Evolutionary conservation across 176 grass and related monocot species (phyloP).

Genomic region (Ampelocalamus luodianensis): DNA sequence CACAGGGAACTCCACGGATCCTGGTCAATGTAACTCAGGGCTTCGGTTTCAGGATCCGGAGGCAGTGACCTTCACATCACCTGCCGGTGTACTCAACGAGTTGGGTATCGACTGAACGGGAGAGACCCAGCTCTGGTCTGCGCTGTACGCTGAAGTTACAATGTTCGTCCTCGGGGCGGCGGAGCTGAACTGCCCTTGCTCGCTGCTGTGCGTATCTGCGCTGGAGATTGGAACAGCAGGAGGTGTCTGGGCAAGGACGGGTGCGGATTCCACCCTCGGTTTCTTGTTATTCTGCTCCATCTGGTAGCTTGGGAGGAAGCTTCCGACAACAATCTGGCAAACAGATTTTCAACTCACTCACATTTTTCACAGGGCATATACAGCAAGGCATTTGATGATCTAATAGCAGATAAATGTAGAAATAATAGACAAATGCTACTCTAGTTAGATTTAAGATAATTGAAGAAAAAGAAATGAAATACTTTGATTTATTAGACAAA

Average conservation of each 20-base stretch:
- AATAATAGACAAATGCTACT: background rate
- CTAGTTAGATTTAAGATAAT: background rate
- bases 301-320: conserved; percentile 82
- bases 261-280: conserved; percentile 30
- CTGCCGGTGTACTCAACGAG: conserved; percentile 39
- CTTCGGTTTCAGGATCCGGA: conserved; percentile 48
- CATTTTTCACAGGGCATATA: background rate
- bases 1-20: background rate
- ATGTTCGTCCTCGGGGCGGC: conserved; percentile 38
- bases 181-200: conserved; percentile 51
- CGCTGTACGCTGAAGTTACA: conserved; percentile 43
- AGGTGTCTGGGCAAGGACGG: conserved; percentile 38
- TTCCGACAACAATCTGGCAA: conserved; percentile 82
- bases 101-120: conserved; percentile 55
- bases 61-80: conserved; percentile 58
- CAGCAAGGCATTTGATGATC: background rate
- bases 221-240: conserved; percentile 59
- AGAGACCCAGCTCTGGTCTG: conserved; percentile 66
- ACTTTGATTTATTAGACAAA: background rate
- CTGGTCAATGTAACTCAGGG: conserved; percentile 7
- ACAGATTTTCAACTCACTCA: background rate
- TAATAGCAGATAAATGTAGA: background rate
- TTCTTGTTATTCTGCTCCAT: conserved; percentile 85
- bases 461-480: background rate
- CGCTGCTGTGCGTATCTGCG: conserved; percentile 42